Base-by-base conservation (phyloP, 805 yeast genomes). In the Sungouiozyma ichnusensis region DNA sequence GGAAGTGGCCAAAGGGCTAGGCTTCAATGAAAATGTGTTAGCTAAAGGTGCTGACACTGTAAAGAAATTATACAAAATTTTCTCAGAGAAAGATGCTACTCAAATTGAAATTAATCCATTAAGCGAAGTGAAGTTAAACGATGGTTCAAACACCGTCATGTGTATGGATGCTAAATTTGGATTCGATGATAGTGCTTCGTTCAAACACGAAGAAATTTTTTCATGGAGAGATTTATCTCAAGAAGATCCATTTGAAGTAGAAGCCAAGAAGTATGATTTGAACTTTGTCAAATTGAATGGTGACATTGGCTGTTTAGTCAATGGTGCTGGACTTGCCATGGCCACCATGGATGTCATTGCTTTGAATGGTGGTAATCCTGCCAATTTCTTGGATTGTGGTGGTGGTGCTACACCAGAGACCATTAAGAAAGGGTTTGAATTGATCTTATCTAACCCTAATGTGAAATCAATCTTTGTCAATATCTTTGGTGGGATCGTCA, bases 311-410 rank as follows among this genome's bases (percentile, higher is more conserved):
- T 90, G 96, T 74, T 75, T 92, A 49, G 99, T 92, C 65, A 92
- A 92, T 69, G 99, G 99, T 74, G 99, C 99, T 45, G 99, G 99
- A 68, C 77, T 92, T 64, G 99, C 99, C 59, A 92, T 92, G 99
- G 99, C 99, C 57, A 92, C 99, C 52, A 88, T 92, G 97, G 99
- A 92, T 69, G 94, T 94, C 65, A 86, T 92, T 73, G 87, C 92
- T 73, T 78, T 92, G 58, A 85, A 87, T 72, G 97, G 97, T 60
- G 99, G 99, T 67, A 84, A 79, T 55, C 99, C 99, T 58, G 99
- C 98, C 52, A 92, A 92, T 76, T 92, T 92, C 78, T 78, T 92
- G 65, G 99, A 92, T 74, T 92, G 96, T 69, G 99, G 99, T 74
- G 99, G 99, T 74, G 95, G 96, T 67, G 98, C 99, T 57, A 92